Conservation (phyloP, 306 rosid species). For the Ochetophila trinervis region DNA sequence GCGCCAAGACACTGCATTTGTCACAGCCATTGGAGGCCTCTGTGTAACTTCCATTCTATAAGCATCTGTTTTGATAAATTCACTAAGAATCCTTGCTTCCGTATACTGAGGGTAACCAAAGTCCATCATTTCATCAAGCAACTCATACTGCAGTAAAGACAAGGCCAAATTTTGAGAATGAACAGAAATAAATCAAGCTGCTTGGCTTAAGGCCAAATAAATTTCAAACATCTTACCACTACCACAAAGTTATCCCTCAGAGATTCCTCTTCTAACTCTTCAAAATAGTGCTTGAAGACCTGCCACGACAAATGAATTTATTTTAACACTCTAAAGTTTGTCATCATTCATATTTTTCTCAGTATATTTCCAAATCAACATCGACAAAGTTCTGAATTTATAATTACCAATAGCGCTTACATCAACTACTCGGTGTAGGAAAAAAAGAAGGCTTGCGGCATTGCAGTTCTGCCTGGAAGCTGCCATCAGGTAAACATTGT, state of each 20-base stretch:
- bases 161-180: neutral
- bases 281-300: constrained; percentile 98
- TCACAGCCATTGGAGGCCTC: constrained; percentile 99
- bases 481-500: constrained; percentile 80
- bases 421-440: constrained; percentile 87
- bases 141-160: constrained; percentile 61
- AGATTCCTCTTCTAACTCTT: constrained; percentile 94
- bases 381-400: neutral
- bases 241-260: constrained; percentile 98
- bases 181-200: too few species aligned
- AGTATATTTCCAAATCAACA: neutral
- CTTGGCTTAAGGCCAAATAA: neutral
- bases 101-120: constrained; percentile 98
- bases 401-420: constrained; percentile 44
- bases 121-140: constrained; percentile 98
- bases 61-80: constrained; percentile 98
- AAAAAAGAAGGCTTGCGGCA: constrained; percentile 93
- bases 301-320: constrained; percentile 27
- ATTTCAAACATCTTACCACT: constrained; percentile 55
- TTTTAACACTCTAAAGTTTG: neutral
- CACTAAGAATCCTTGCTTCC: constrained; percentile 92
- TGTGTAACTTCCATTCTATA: constrained; percentile 95
- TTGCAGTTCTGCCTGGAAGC: constrained; percentile 97
- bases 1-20: constrained; percentile 99
- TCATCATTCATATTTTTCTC: neutral